Percentiles rank a stretch among this genome's conserved stretches.
These are phyloP conservation scores for Phytophthora litchii DNA, from an alignment of 352 stramenopile genomes.

Conservation along the genomic window DNA sequence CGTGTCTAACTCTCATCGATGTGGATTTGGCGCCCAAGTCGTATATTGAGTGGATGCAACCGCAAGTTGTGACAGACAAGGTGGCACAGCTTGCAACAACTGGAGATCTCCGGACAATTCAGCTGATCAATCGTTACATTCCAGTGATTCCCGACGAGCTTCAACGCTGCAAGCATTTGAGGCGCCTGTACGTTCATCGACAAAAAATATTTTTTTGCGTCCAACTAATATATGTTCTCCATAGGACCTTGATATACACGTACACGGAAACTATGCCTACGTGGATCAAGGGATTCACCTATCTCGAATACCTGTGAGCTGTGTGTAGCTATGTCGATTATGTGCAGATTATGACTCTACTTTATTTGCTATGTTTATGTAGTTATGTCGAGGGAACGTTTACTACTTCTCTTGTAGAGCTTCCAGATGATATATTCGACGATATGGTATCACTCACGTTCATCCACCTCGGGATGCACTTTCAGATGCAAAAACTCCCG, in stretches of 20 bases:
- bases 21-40: no score
- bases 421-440: constrained; percentile 36
- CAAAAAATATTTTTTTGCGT: no score
- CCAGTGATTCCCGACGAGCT: constrained; percentile 6
- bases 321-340: no score
- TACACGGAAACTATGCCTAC: constrained; percentile 31
- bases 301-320: constrained; percentile 42
- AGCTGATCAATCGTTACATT: constrained; percentile 14
- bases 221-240: not conserved
- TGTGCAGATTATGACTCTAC: no score
- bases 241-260: constrained; percentile 27
- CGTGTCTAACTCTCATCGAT: constrained; percentile 19
- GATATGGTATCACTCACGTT: constrained; percentile 41
- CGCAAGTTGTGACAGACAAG: constrained; percentile 21
- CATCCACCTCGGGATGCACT: constrained; percentile 29
- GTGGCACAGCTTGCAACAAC: constrained; percentile 8
- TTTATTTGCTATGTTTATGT: no score
- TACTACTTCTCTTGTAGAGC: constrained; percentile 2
- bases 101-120: constrained; percentile 13
- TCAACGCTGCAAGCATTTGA: not conserved
- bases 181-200: not conserved
- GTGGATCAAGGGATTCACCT: constrained; percentile 35
- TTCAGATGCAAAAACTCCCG: constrained; percentile 13
- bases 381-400: constrained; percentile 16
- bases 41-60: constrained; percentile 9